Evolutionary conservation across 2,329 filamentous ascomycete species (phyloP).

Genomic region (Aaosphaeria arxii): DNA sequence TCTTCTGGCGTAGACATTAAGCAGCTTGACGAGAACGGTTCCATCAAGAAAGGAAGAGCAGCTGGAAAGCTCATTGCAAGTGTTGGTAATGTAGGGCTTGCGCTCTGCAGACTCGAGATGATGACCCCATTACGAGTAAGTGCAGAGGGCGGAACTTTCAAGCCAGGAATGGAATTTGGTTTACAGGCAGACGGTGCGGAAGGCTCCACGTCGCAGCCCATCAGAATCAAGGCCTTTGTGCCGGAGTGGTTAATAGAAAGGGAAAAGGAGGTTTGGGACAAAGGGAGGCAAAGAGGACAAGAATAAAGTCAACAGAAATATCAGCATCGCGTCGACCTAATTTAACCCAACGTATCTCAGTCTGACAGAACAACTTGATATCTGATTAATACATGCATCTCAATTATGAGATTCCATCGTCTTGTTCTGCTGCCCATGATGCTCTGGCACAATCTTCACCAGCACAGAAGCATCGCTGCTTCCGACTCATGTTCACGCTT

Average conservation of each 20-base stretch:
- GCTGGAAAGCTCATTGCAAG: constrained; percentile 78
- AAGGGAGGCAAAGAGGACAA: constrained; percentile 2
- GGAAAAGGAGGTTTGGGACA: constrained; percentile 30
- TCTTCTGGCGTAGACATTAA: constrained; percentile 53
- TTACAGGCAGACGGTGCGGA: constrained; percentile 14
- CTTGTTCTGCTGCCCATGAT: too few species aligned
- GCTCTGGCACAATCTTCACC: too few species aligned
- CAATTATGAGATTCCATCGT: too few species aligned
- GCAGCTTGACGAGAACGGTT: constrained; percentile 44
- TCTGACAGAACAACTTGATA: too few species aligned
- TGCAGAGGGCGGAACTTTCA: constrained; percentile 61
- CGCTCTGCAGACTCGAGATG: constrained; percentile 79
- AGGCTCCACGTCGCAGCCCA: constrained; percentile 7
- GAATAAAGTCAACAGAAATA: too few species aligned
- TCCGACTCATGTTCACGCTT: too few species aligned
- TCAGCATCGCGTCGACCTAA: too few species aligned
- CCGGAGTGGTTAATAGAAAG: constrained; percentile 66
- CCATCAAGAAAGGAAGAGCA: constrained; percentile 54
- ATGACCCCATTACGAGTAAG: constrained; percentile 81
- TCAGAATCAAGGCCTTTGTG: constrained; percentile 62
- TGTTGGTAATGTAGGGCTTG: constrained; percentile 82
- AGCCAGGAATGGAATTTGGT: constrained; percentile 53
- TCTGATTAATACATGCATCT: too few species aligned
- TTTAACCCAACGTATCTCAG: too few species aligned
- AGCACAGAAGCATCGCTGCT: too few species aligned